Conservation (phyloP, 805 yeast species). For the Tetrapisispora namnaoensis region DNA sequence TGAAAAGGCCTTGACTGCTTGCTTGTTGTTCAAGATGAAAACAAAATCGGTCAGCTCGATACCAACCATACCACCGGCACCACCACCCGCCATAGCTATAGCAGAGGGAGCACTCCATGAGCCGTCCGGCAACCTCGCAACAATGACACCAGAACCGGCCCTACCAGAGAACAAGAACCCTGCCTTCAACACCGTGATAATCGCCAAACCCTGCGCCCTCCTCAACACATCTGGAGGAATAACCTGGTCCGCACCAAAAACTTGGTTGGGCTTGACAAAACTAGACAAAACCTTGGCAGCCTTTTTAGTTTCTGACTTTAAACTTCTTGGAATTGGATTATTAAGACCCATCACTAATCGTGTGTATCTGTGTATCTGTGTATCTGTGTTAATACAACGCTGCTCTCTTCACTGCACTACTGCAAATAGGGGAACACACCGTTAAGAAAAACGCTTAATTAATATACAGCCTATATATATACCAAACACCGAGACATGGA, state of each 20-base stretch:
- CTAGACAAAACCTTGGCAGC: slow-evolving; percentile 88
- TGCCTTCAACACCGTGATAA: slow-evolving; percentile 91
- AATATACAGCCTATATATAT: no score
- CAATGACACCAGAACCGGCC: slow-evolving; percentile 94
- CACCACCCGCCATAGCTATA: slow-evolving; percentile 95
- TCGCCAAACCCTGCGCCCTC: slow-evolving; percentile 86
- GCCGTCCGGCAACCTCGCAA: slow-evolving; percentile 89
- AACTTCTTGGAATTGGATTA: slow-evolving; percentile 87
- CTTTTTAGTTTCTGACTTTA: slow-evolving; percentile 76
- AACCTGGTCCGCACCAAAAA: slow-evolving; percentile 76
- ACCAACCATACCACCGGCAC: slow-evolving; percentile 97
- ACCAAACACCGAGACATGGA: no score
- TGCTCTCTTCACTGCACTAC: no score
- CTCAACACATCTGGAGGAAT: slow-evolving; percentile 83
- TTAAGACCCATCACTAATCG: slow-evolving; percentile 58
- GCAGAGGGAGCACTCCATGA: slow-evolving; percentile 98
- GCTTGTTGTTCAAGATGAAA: slow-evolving; percentile 74
- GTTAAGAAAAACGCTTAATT: no score
- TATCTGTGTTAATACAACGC: no score
- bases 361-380: not conserved
- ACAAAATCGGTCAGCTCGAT: slow-evolving; percentile 96
- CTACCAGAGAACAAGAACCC: slow-evolving; percentile 95
- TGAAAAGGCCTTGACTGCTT: slow-evolving; percentile 90
- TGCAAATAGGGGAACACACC: no score
- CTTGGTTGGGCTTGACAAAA: slow-evolving; percentile 89